Base-by-base conservation (phyloP, 495 filamentous ascomycete species). In the Penicillium macrosclerotiorum region DNA sequence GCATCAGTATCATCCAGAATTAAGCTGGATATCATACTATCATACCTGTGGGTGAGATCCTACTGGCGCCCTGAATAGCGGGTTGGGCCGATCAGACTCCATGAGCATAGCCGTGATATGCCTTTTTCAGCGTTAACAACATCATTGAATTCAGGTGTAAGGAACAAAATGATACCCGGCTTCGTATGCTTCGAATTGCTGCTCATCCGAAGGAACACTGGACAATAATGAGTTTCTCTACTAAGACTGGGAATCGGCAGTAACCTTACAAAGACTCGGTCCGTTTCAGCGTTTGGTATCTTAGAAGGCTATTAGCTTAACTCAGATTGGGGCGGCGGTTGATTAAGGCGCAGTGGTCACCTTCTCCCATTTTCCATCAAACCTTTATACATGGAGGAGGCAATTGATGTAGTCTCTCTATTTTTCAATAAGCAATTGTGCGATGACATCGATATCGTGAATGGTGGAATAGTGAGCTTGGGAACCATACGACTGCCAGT, bases 371-470 rank as follows among this genome's bases (percentile, higher is more conserved):
- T 51, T 16, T 46, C 42, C n/a, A 45, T 26, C 13, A 51, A 4
- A 8, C 52, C 52, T 20, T 30, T 13, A 27, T 47, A 39, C 17
- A 56, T 48, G 2, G 36, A 34, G 25, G 47, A 48, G 3, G 17
- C 43, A 25, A 56, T 39, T 12, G 52, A 56, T 2, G 52, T 56
- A 5, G 52, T 51, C 41, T 56, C 52, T 8, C 51, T n/a, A n/a
- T n/a, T n/a, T n/a, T n/a, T n/a, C n/a, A n/a, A n/a, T n/a, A n/a
- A n/a, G n/a, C n/a, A n/a, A n/a, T n/a, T n/a, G n/a, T n/a, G n/a
- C n/a, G n/a, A n/a, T n/a, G n/a, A n/a, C n/a, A n/a, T n/a, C n/a
- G n/a, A n/a, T n/a, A n/a, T n/a, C n/a, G n/a, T n/a, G n/a, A n/a
- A n/a, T n/a, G n/a, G n/a, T 54, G 8, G 14, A 31, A 31, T 9